These are phyloP conservation scores for Podospora pseudocomata DNA, from an alignment of 495 filamentous ascomycete species.

Conservation along the genomic window DNA sequence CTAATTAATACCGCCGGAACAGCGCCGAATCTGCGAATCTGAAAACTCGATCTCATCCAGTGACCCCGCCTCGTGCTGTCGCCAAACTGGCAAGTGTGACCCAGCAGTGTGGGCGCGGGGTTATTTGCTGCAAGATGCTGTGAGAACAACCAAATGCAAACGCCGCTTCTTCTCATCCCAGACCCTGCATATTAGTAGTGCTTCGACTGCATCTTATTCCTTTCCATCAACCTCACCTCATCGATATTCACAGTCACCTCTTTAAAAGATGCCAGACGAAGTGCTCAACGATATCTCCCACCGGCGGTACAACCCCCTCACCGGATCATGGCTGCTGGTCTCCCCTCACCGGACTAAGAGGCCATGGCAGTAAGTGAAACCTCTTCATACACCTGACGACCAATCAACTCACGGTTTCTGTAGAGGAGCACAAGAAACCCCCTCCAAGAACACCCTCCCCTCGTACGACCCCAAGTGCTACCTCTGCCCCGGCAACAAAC, in stretches of 20 bases:
- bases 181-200: not conserved
- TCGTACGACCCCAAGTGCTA: conserved; percentile 85
- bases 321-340: conserved; percentile 85
- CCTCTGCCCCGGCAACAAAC: conserved; percentile 89
- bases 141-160: not conserved
- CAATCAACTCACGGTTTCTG: not conserved
- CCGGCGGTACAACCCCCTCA: conserved; percentile 86
- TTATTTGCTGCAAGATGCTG: not conserved
- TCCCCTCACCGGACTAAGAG: conserved; percentile 94
- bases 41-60: not conserved
- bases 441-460: conserved; percentile 72
- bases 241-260: not conserved
- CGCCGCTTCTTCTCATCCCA: not conserved
- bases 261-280: conserved; percentile 47
- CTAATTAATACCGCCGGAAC: conserved; percentile 7
- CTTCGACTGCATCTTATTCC: not conserved
- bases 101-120: conserved; percentile 5
- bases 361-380: conserved; percentile 83
- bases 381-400: not conserved
- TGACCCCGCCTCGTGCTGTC: conserved; percentile 7
- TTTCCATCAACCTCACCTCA: not conserved
- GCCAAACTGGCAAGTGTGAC: conserved; percentile 2
- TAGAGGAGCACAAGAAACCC: conserved; percentile 86
- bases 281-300: conserved; percentile 98
- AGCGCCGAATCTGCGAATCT: conserved; percentile 6